A percentile compares a stretch with the other conserved stretches of the same genome.
Conservation (phyloP, 1,139 yeast genomes). For the Eremothecium cymbalariae region DNA sequence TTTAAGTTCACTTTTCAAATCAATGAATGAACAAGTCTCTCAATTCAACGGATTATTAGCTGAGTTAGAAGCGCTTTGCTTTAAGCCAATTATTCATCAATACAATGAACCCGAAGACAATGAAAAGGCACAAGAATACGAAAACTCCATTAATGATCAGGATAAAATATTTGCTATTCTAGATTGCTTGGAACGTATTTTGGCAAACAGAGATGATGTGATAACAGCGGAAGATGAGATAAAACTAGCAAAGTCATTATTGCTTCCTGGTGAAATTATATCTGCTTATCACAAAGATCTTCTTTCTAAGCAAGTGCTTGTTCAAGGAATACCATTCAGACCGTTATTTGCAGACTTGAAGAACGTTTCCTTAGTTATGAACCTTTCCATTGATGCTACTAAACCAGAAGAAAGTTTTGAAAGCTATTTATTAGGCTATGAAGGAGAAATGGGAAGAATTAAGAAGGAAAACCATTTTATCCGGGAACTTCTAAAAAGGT, state of each 20-base stretch:
- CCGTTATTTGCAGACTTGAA: slow-evolving; percentile 25
- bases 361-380: slow-evolving; percentile 22
- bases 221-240: slow-evolving; percentile 33
- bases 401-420: slow-evolving; percentile 15
- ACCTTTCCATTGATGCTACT: slow-evolving; percentile 10
- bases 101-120: slow-evolving; percentile 46
- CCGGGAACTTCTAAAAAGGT: slow-evolving; percentile 43
- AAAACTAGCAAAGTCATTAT: slow-evolving; percentile 14
- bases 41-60: slow-evolving; percentile 49
- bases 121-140: slow-evolving; percentile 54
- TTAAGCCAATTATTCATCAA: slow-evolving; percentile 40
- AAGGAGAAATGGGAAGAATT: slow-evolving; percentile 16
- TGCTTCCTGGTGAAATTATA: slow-evolving; percentile 1
- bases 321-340: slow-evolving; percentile 23
- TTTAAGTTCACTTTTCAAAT: slow-evolving; percentile 13
- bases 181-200: slow-evolving; percentile 48
- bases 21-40: slow-evolving; percentile 49
- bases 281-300: slow-evolving; percentile 22
- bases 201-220: slow-evolving; percentile 50
- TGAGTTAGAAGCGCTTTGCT: slow-evolving; percentile 39
- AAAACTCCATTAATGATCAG: slow-evolving; percentile 62
- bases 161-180: slow-evolving; percentile 59
- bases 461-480: slow-evolving; percentile 28
- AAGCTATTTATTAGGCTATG: slow-evolving; percentile 20
- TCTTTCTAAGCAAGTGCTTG: slow-evolving; percentile 14